These are phyloP conservation scores for Aechmea fasciata DNA, from an alignment of 176 grass and related monocot genomes.

Conservation along the genomic window DNA sequence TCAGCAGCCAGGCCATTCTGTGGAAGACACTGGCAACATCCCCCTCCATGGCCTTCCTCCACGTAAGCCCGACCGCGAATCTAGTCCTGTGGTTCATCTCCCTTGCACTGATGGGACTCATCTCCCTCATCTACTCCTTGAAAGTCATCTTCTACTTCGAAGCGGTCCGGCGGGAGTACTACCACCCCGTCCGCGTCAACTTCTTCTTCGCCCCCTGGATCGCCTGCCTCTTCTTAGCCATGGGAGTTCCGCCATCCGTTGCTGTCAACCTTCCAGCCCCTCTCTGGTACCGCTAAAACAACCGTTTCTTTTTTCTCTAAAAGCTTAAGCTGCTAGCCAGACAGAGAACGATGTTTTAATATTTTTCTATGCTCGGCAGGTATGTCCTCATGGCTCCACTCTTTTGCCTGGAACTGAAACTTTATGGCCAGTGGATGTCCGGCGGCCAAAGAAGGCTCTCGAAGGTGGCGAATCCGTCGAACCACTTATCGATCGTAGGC, in stretches of 20 bases:
- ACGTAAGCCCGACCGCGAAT: constrained; percentile 40
- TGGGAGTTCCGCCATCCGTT: constrained; percentile 37
- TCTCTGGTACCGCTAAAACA: constrained; percentile 19
- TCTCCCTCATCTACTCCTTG: constrained; percentile 57
- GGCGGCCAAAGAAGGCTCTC: constrained; percentile 56
- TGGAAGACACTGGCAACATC: constrained; percentile 71
- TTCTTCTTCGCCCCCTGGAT: constrained; percentile 99
- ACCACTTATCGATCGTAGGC: constrained; percentile 79
- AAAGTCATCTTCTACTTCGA: constrained; percentile 91
- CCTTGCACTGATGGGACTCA: constrained; percentile 33
- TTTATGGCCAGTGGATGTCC: constrained; percentile 99
- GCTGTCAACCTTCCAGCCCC: background rate
- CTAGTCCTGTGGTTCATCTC: constrained; percentile 60
- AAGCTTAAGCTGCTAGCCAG: too few relatives aligned
- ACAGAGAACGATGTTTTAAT: too few relatives aligned
- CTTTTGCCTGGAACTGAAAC: constrained; percentile 82
- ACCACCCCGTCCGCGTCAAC: constrained; percentile 84
- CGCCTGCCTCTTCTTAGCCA: constrained; percentile 57
- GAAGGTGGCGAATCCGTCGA: constrained; percentile 88
- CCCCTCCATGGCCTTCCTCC: constrained; percentile 49
- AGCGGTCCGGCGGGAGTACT: constrained; percentile 79
- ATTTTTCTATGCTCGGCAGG: constrained; percentile 16
- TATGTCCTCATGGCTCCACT: constrained; percentile 79
- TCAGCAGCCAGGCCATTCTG: constrained; percentile 82
- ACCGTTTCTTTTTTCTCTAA: too few relatives aligned